Conservation (phyloP, 768 basidiomycete species). For the Boletus rex-veris region DNA sequence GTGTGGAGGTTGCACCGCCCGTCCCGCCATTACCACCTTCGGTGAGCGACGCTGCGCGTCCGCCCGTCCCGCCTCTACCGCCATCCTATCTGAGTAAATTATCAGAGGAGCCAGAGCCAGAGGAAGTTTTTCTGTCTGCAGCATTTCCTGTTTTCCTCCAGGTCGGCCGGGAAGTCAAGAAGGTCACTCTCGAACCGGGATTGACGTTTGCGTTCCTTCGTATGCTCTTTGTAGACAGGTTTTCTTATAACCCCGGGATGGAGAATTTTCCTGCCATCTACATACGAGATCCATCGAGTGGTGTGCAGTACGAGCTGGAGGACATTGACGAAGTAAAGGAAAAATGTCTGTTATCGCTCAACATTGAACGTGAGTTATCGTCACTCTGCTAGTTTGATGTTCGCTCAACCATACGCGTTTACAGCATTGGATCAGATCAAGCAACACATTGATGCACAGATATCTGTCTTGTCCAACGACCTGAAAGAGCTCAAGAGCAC, state of each 20-base stretch:
- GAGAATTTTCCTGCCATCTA: slow-evolving; percentile 96
- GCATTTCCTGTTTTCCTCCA: slow-evolving; percentile 81
- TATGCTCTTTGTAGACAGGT: slow-evolving; percentile 90
- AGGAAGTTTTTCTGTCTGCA: slow-evolving; percentile 13
- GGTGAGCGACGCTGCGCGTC: slow-evolving; percentile 37
- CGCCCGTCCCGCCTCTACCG: not conserved
- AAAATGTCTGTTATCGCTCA: slow-evolving; percentile 83
- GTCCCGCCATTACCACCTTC: slow-evolving; percentile 51
- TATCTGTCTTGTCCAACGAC: slow-evolving; percentile 79
- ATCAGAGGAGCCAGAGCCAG: slow-evolving; percentile 16
- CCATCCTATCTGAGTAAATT: slow-evolving; percentile 15
- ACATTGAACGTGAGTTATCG: slow-evolving; percentile 85
- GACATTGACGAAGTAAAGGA: slow-evolving; percentile 91
- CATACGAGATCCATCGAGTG: slow-evolving; percentile 86
- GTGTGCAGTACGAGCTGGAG: slow-evolving; percentile 94
- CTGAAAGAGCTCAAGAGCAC: slow-evolving; percentile 81
- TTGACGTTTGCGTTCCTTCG: slow-evolving; percentile 73
- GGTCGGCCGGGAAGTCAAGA: slow-evolving; percentile 88
- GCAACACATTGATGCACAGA: slow-evolving; percentile 93
- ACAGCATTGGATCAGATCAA: slow-evolving; percentile 97
- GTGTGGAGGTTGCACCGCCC: slow-evolving; percentile 26
- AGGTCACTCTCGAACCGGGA: slow-evolving; percentile 66
- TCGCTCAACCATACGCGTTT: slow-evolving; percentile 5
- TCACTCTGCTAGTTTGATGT: slow-evolving; percentile 1
- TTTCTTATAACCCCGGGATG: slow-evolving; percentile 88